Evolutionary conservation across 2,329 filamentous ascomycete genomes (phyloP).

Genomic region (Fusarium sp.): DNA sequence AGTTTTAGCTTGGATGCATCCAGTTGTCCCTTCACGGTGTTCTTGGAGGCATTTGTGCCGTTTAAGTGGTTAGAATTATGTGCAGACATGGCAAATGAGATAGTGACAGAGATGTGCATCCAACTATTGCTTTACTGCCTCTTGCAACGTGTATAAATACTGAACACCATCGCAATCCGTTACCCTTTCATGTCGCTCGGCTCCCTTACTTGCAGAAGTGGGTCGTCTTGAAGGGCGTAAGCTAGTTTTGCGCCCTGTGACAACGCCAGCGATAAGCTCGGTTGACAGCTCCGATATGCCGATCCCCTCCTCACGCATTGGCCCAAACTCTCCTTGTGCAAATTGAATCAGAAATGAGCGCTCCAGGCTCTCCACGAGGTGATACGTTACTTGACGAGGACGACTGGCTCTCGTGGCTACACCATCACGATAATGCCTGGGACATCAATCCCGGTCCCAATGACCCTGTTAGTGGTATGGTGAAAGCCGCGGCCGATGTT

Average conservation of each 20-base stretch:
- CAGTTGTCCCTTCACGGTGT: not conserved
- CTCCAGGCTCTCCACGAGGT: accelerated
- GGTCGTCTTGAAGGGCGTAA: not conserved
- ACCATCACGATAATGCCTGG: not conserved
- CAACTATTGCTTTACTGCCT: accelerated
- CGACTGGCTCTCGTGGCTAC: not conserved
- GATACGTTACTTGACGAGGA: accelerated
- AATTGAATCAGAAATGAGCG: not conserved
- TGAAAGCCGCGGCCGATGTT: not conserved
- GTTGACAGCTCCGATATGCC: not conserved
- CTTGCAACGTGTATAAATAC: accelerated
- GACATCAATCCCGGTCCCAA: accelerated
- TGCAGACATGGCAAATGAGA: not conserved
- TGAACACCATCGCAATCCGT: too few relatives aligned
- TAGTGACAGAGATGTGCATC: too few relatives aligned
- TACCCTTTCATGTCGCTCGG: not conserved
- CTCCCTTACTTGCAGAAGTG: not conserved
- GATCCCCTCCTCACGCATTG: not conserved
- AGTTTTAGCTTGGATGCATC: not conserved
- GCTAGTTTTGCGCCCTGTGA: not conserved
- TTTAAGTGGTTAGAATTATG: accelerated
- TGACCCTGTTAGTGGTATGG: not conserved
- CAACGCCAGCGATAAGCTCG: not conserved
- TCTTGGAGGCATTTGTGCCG: not conserved
- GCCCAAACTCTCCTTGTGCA: not conserved